phyloP scores from a whole-genome alignment of 148 eudicot genomes.

The Euryodendron excelsum region DNA sequence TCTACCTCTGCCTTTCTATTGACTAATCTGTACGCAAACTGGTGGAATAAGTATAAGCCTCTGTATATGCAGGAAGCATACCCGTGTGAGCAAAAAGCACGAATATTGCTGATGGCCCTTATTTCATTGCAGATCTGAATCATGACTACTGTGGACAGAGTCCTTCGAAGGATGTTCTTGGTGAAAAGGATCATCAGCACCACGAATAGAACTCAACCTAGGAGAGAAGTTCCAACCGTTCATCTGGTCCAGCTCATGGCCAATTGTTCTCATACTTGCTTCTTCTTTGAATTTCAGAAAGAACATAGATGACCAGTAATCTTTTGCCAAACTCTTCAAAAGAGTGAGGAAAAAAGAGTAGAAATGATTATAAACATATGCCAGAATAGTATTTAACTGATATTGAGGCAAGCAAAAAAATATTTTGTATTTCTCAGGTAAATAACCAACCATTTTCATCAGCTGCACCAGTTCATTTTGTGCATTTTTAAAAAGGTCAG shows the following conservation, averaged over 20 bases:
- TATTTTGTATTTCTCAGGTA: neutral
- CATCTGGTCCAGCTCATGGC: slow-evolving; percentile 52
- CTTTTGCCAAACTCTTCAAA: slow-evolving; percentile 70
- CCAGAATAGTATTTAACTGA: neutral
- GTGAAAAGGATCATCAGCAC: slow-evolving; percentile 79
- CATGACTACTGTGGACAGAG: slow-evolving; percentile 21
- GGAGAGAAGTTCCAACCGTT: slow-evolving; percentile 64
- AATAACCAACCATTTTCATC: slow-evolving; percentile 64
- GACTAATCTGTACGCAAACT: neutral
- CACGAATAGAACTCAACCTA: slow-evolving; percentile 62
- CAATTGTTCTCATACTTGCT: slow-evolving; percentile 29
- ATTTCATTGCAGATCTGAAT: slow-evolving; percentile 23
- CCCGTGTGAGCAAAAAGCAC: neutral
- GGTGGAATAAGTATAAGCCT: neutral
- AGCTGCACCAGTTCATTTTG: slow-evolving; percentile 67
- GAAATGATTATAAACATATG: neutral
- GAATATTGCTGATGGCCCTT: neutral
- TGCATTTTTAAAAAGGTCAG: slow-evolving; percentile 66
- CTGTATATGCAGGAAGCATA: neutral
- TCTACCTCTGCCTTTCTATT: neutral
- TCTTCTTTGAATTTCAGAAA: slow-evolving; percentile 66
- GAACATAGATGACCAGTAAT: slow-evolving; percentile 76
- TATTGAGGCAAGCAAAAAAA: neutral
- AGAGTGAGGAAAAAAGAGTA: neutral
- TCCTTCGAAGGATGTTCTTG: slow-evolving; percentile 49